Evolutionary conservation across 345 rosid species (phyloP), one percentile per base, ranked within the genome.

Genomic region (Salix purpurea): DNA sequence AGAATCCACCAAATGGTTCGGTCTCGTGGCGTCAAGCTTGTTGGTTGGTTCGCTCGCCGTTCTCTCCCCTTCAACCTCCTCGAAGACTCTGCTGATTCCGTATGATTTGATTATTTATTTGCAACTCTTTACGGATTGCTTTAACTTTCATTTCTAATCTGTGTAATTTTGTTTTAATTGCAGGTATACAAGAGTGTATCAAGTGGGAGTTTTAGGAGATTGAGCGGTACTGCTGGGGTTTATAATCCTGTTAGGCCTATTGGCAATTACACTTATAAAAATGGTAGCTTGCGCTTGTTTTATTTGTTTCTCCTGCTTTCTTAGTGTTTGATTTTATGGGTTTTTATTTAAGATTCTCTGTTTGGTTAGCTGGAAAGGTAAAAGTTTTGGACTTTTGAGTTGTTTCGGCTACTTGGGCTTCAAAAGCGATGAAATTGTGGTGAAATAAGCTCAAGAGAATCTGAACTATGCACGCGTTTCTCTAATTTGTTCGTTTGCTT

Each of bases 1-100:
- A 9, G 32, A 39, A 70, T 54, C 56, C 61, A 46, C 28, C 83
- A 80, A 80, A 94, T 94, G 97, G 86, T 85, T 76, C 89, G 90
- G 65, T 76, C 88, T 52, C 86, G 80, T 80, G 96, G 97, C 83
- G 83, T 81, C 65, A 90, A 86, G 79, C 87, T 91, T 77, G 78
- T 88, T 74, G 87, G 79, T 42, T 83, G 77, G 81, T 70, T 88
- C 71, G 78, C 85, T 79, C 89, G 90, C 71, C 90, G 90, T 73
- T 82, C 88, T 46, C 78, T 80, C 81, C 75, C 87, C 24, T 79
- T 85, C 50, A 26, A 65, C 37, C 81, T 78, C 82, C 42, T 79
- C 34, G 78, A 72, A 39, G 86, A 82, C 56, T 85, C 79, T 32
- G 19, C 66, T 36, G 71, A 73, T 73, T 73, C 88, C 4, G 96